phyloP scores from a whole-genome alignment of 1,139 yeast genomes.

The Suhomyces terraborum region DNA sequence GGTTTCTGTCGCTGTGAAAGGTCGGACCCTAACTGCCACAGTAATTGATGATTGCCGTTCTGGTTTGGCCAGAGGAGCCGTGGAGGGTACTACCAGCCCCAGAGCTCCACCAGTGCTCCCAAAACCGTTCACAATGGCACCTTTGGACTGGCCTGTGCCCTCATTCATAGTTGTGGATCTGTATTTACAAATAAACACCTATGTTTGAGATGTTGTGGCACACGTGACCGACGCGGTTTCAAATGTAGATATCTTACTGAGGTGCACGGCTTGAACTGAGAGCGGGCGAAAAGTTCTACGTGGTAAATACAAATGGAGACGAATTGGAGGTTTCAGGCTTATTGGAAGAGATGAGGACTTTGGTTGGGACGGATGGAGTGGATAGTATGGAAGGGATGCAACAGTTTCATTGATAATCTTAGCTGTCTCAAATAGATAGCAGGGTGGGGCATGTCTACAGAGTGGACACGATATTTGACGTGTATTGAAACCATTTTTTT shows the following conservation, averaged over 20 bases:
- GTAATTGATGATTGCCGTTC: slow-evolving; percentile 63
- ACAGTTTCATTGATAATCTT: too few relatives aligned
- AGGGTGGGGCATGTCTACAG: too few relatives aligned
- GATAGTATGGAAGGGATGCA: too few relatives aligned
- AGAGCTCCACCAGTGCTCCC: neutral
- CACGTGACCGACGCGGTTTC: slow-evolving; percentile 4
- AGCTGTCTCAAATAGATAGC: too few relatives aligned
- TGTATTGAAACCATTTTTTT: too few relatives aligned
- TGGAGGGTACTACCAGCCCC: neutral
- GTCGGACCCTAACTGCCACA: slow-evolving; percentile 83
- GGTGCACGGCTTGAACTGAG: neutral
- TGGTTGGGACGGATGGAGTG: too few relatives aligned
- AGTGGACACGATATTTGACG: too few relatives aligned
- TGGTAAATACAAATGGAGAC: too few relatives aligned
- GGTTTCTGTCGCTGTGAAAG: slow-evolving; percentile 66
- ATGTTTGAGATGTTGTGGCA: neutral
- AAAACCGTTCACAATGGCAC: neutral
- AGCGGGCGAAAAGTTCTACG: too few relatives aligned
- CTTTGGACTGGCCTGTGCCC: slow-evolving; percentile 1
- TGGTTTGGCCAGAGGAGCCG: slow-evolving; percentile 1
- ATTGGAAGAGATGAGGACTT: too few relatives aligned
- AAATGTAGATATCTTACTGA: neutral
- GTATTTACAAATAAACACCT: slow-evolving; percentile 2
- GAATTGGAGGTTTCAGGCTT: too few relatives aligned
- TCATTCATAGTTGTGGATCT: slow-evolving; percentile 3